Evolutionary conservation across 768 basidiomycete genomes (phyloP).

Genomic region (Rickenella mellea): DNA sequence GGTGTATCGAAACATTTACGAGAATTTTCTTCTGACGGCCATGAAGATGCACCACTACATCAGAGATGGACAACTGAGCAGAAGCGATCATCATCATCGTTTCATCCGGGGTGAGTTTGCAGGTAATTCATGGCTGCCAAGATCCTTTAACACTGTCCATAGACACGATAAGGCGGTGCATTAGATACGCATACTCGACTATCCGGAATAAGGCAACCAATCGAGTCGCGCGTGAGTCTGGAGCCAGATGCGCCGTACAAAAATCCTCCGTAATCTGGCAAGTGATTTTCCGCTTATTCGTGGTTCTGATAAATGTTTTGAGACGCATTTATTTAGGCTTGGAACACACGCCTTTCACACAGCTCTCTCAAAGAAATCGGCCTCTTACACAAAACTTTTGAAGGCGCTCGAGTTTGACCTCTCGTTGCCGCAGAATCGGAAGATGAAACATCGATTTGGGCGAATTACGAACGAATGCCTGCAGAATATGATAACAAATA

Average conservation of each 20-base stretch:
- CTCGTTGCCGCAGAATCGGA: conserved; percentile 32
- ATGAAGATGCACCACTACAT: conserved; percentile 86
- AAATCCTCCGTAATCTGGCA: conserved; percentile 56
- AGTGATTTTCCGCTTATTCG: conserved; percentile 10
- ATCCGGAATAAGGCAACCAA: conserved; percentile 36
- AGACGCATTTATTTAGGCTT: conserved; percentile 41
- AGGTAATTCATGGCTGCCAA: background rate
- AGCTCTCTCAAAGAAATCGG: conserved; percentile 46
- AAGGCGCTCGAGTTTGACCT: conserved; percentile 42
- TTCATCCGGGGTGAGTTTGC: background rate
- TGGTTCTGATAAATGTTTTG: conserved; percentile 2
- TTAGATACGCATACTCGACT: conserved; percentile 44
- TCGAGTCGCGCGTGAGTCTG: conserved; percentile 27
- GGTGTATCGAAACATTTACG: conserved; percentile 78
- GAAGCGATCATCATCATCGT: background rate
- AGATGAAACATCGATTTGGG: conserved; percentile 35
- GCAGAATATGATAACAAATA: too few species aligned
- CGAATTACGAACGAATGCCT: conserved; percentile 38
- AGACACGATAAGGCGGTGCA: conserved; percentile 58
- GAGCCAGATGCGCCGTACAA: conserved; percentile 33
- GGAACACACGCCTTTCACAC: conserved; percentile 71
- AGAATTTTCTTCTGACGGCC: conserved; percentile 71
- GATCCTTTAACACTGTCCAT: conserved; percentile 3
- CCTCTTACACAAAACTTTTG: conserved; percentile 38
- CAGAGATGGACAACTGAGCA: conserved; percentile 17